A percentile compares a stretch with the other conserved stretches of the same genome.
Evolutionary conservation across 1,284 basidiomycete genomes (phyloP).

Genomic region (Gomphus bonarii): DNA sequence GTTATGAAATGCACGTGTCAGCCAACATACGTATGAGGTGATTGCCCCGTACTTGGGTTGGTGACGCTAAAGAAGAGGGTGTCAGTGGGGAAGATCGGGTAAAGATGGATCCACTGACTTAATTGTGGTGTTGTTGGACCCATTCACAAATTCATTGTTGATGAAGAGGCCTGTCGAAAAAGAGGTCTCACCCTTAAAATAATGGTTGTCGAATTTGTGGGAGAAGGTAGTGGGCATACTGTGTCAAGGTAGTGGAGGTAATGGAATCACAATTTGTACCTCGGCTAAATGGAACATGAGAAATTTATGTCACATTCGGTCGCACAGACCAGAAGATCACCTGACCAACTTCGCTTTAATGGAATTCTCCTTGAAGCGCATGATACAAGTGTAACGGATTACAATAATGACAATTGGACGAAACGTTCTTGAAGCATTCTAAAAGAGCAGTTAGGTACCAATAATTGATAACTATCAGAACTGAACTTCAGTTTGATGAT

Average conservation of each 20-base stretch:
- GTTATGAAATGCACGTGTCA: background rate
- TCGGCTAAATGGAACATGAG: no score
- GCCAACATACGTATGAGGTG: background rate
- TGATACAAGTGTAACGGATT: no score
- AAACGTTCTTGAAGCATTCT: no score
- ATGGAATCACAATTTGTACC: no score
- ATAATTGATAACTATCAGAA: no score
- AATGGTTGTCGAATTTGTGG: conserved; percentile 53
- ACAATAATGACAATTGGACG: no score
- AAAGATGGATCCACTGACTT: conserved; percentile 39
- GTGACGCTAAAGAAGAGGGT: conserved; percentile 40
- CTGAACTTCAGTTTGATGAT: no score
- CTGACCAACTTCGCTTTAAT: no score
- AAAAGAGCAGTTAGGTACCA: no score
- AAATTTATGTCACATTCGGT: no score
- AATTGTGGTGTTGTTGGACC: conserved; percentile 53
- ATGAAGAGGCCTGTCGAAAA: conserved; percentile 76
- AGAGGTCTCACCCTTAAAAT: conserved; percentile 61
- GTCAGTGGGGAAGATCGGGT: conserved; percentile 1
- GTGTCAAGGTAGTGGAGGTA: background rate
- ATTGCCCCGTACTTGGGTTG: conserved; percentile 67
- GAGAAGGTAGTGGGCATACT: conserved; percentile 25
- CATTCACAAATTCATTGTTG: conserved; percentile 69
- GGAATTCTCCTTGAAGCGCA: no score
- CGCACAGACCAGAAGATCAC: no score